Evolutionary conservation across 108 stramenopile genomes (phyloP), one percentile per base, ranked within the genome.

Genomic region (Cyclotella choctawhatcheeana): DNA sequence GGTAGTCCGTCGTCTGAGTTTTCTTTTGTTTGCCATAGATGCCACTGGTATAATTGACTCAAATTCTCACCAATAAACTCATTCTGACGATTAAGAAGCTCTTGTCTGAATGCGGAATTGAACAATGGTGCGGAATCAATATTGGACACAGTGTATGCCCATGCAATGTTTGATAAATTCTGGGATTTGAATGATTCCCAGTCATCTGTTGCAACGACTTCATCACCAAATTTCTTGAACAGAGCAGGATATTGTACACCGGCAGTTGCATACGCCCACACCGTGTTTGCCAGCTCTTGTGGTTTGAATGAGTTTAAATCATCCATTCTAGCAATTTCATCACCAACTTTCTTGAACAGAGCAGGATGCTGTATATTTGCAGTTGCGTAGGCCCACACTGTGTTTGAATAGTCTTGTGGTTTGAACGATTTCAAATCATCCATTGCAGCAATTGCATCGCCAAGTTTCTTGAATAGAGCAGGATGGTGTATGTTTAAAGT

Each of bases 1-100:
- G 56, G 69, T 6, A 71, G 0, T 0, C 58, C 58, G 24, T 13
- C 3, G 3, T 71, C 47, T 6, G 58, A 22, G 0, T 22, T 48
- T 7, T 60, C 47, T 54, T 48, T 34, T 5, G 16, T 44, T 21
- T 70, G 69, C 69, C 69, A 70, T 32, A 70, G 56, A 70, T 70
- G 56, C 69, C 69, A 70, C n/a, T 70, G 69, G 32, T 70, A 10
- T 13, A 70, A 32, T 37, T 45, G 69, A 0, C 32, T 17, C 0
- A 58, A 14, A 10, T 5, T 44, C 16, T 27, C 12, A 59, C 0
- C 21, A 7, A 0, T 21, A 26, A 70, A 70, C 0, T 29, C 40
- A 8, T 67, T 0, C 6, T 29, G 5, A 18, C 1, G 26, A 1
- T 70, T 24, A 3, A 45, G 45, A n/a, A 40, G 20, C 6, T 22